phyloP scores from a whole-genome alignment of 495 filamentous ascomycete genomes.

The Podospora australis region DNA sequence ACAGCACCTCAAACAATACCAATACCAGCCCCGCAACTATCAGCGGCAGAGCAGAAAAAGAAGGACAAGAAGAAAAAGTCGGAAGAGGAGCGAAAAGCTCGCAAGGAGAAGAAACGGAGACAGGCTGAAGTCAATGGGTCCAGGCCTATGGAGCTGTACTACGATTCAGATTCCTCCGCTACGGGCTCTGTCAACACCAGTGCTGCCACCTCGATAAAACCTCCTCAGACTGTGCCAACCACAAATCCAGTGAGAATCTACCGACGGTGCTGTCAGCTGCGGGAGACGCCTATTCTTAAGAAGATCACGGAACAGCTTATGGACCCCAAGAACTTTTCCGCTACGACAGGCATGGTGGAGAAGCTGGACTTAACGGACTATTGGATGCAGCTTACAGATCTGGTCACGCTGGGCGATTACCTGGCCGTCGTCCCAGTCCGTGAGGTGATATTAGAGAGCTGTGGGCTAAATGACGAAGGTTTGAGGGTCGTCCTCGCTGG shows the following conservation, averaged over 20 bases:
- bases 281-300: slow-evolving; percentile 84
- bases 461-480: slow-evolving; percentile 77
- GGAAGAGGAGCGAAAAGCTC: slow-evolving; percentile 78
- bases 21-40: slow-evolving; percentile 11
- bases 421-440: slow-evolving; percentile 87
- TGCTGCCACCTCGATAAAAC: slow-evolving; percentile 35
- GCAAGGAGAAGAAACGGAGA: slow-evolving; percentile 74
- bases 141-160: slow-evolving; percentile 68
- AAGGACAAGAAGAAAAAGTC: slow-evolving; percentile 90
- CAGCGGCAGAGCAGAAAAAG: slow-evolving; percentile 43
- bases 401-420: slow-evolving; percentile 85
- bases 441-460: slow-evolving; percentile 77
- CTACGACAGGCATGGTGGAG: slow-evolving; percentile 62
- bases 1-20: slow-evolving; percentile 1
- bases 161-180: slow-evolving; percentile 48
- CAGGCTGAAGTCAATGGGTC: slow-evolving; percentile 76
- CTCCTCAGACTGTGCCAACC: slow-evolving; percentile 58
- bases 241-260: slow-evolving; percentile 92
- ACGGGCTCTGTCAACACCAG: slow-evolving; percentile 13
- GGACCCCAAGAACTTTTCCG: slow-evolving; percentile 54
- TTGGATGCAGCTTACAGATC: slow-evolving; percentile 72
- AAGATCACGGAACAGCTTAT: slow-evolving; percentile 81
- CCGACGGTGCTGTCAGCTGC: slow-evolving; percentile 84
- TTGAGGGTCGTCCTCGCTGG: slow-evolving; percentile 81
- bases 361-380: slow-evolving; percentile 80